Evolutionary conservation across 495 filamentous ascomycete species (phyloP).

Genomic region (Choiromyces venosus): DNA sequence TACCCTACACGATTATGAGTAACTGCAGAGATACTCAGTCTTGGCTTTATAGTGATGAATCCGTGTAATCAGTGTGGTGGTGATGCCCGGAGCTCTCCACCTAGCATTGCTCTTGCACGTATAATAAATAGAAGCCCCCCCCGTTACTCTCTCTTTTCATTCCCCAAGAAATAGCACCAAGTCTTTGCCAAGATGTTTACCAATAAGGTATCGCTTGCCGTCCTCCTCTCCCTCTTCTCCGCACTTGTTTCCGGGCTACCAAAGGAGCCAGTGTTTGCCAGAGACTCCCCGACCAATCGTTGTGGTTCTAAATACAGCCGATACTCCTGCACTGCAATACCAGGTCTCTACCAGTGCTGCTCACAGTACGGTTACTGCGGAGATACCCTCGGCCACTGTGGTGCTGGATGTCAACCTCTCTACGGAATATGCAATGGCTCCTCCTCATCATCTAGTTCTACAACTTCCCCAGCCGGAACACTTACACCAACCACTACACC

Average conservation of each 20-base stretch:
- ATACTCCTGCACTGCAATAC: slow-evolving; percentile 1
- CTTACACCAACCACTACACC: slow-evolving; percentile 10
- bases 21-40: not conserved
- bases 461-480: too few species aligned
- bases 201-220: not conserved
- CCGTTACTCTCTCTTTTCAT: not conserved
- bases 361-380: slow-evolving; percentile 33
- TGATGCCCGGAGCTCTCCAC: not conserved
- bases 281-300: slow-evolving; percentile 19
- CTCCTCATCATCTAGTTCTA: not conserved
- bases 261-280: not conserved
- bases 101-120: not conserved
- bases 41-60: not conserved
- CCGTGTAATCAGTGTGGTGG: not conserved
- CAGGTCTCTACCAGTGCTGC: slow-evolving; percentile 17
- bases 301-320: slow-evolving; percentile 16
- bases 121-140: not conserved
- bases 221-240: not conserved
- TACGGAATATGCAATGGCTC: slow-evolving; percentile 20
- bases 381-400: slow-evolving; percentile 28
- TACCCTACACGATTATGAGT: not conserved
- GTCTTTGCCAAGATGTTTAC: not conserved
- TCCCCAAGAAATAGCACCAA: not conserved
- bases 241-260: not conserved
- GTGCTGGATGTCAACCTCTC: slow-evolving; percentile 26